Evolutionary conservation across 1,284 basidiomycete species (phyloP), one percentile per base, ranked within the genome.

Genomic region (Naganishia sp.): DNA sequence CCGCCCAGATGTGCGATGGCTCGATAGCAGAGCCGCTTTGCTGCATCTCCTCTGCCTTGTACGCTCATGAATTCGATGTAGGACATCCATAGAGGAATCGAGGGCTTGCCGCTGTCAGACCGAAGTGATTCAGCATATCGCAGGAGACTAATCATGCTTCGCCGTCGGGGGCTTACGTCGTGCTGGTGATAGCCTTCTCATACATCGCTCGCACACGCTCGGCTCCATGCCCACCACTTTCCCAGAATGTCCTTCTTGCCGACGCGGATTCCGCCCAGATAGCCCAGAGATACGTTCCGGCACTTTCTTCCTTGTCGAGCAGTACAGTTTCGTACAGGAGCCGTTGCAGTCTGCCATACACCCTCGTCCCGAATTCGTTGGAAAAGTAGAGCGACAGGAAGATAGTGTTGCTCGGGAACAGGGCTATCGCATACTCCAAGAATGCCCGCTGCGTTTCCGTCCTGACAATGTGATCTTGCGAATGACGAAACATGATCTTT

Each of bases 21-120:
- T 53, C 89, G 85, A 74, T 88, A 92, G 25, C 94, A 80, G 52
- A 94, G 76, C 63, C 84, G 85, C 78, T 94, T 94, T 5, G 90
- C 93, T 39, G 83, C 81, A 65, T 84, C 75, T 42, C 85, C 73
- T 63, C 88, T 80, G 1, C 85, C 85, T 56, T 83, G 83, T 56
- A 85, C 83, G 43, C 89, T 84, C 82, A 95, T 92, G 70, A 95
- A 88, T 74, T 93, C 90, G 69, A 94, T 83, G 70, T 85, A 90
- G 17, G 92, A 79, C 42, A 85, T 83, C 92, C 93, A 95, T 25
- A 95, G 71, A 1, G 72, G 66, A 0, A 74, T 70, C 0, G 68
- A 77, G 25, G 68, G 62, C 31, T 67, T 71, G 0, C 76, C 76
- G 2, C 71, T 75, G 60, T 45, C 18, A 13, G 1, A 2, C 3